phyloP scores from a whole-genome alignment of 805 yeast species.

The Ascoidea rubescens region DNA sequence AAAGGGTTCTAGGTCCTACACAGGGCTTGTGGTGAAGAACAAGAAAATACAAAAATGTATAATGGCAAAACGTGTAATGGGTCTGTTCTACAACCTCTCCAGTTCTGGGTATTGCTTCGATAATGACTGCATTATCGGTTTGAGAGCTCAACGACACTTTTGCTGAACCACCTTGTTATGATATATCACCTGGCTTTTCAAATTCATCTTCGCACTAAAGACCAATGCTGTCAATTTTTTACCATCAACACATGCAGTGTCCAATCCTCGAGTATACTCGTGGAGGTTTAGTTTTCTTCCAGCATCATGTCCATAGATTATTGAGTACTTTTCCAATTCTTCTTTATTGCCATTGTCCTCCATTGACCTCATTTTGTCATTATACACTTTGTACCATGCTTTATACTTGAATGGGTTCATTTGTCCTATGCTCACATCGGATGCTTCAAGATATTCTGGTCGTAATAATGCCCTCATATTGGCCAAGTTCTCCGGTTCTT shows the following conservation, averaged over 20 bases:
- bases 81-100: too few species aligned
- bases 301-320: conserved; percentile 87
- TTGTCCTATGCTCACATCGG: conserved; percentile 11
- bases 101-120: too few species aligned
- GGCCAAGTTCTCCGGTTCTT: conserved; percentile 47
- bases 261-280: conserved; percentile 66
- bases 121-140: too few species aligned
- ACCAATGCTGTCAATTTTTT: conserved; percentile 47
- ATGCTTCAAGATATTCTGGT: conserved; percentile 37
- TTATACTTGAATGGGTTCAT: conserved; percentile 16
- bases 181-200: too few species aligned
- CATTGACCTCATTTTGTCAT: conserved; percentile 23
- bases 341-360: conserved; percentile 10
- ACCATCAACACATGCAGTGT: conserved; percentile 73
- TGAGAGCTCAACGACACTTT: background rate
- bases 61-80: too few species aligned
- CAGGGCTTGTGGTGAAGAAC: too few species aligned
- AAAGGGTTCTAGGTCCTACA: too few species aligned
- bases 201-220: conserved; percentile 5
- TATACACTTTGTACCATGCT: conserved; percentile 50
- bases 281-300: conserved; percentile 53
- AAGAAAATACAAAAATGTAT: too few species aligned
- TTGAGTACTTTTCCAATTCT: conserved; percentile 17
- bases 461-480: conserved; percentile 59
- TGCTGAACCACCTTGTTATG: background rate